Conservation (phyloP, 2,329 filamentous ascomycete species). For the Lasiodiplodia hormozganensis region DNA sequence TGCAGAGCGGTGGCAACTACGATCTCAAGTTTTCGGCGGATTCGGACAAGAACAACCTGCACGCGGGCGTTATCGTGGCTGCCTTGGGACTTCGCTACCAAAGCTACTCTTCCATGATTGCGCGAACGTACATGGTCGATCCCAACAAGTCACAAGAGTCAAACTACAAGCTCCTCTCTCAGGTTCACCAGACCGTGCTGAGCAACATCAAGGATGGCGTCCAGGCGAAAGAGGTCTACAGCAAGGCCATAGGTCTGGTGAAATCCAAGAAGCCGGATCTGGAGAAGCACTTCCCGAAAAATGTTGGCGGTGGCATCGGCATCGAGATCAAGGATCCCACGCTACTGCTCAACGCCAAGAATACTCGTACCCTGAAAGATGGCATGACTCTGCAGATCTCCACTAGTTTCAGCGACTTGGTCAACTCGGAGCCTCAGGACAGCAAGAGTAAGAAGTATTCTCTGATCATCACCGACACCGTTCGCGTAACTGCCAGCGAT, state of each 20-base stretch:
- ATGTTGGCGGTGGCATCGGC: slow-evolving; percentile 88
- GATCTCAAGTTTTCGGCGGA: slow-evolving; percentile 83
- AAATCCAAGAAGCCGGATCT: slow-evolving; percentile 92
- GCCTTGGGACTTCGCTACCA: slow-evolving; percentile 93
- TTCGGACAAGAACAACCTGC: slow-evolving; percentile 79
- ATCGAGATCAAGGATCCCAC: slow-evolving; percentile 88
- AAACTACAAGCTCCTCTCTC: slow-evolving; percentile 87
- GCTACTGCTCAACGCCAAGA: slow-evolving; percentile 86
- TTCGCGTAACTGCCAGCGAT: slow-evolving; percentile 81
- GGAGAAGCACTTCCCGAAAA: slow-evolving; percentile 93
- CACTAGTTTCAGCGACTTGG: slow-evolving; percentile 87
- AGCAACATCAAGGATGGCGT: slow-evolving; percentile 90
- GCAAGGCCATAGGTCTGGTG: slow-evolving; percentile 80
- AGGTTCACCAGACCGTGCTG: slow-evolving; percentile 86
- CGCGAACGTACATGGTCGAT: slow-evolving; percentile 93
- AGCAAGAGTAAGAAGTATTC: slow-evolving; percentile 91
- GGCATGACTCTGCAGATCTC: slow-evolving; percentile 96
- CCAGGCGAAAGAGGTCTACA: slow-evolving; percentile 86
- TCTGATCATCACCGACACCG: slow-evolving; percentile 88
- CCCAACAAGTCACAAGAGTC: slow-evolving; percentile 95
- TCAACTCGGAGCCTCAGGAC: slow-evolving; percentile 85
- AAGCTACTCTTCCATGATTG: slow-evolving; percentile 91
- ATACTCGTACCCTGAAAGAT: slow-evolving; percentile 81
- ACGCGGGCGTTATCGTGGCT: slow-evolving; percentile 92
- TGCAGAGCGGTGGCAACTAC: slow-evolving; percentile 96